These are phyloP conservation scores for Kwoniella sp. DNA, from an alignment of 768 basidiomycete genomes.

Conservation along the genomic window DNA sequence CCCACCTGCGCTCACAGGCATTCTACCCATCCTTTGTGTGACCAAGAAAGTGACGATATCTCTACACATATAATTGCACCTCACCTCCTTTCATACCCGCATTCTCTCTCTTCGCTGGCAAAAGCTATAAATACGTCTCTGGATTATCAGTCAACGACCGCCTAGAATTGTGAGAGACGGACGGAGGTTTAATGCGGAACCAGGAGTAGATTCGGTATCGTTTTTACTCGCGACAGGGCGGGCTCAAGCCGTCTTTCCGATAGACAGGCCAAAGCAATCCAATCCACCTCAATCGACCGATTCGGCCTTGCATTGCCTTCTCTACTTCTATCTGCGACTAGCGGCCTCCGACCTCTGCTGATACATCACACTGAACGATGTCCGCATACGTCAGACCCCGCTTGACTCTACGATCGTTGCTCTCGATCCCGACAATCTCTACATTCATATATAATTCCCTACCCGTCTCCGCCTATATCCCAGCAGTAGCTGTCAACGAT, in stretches of 20 bases:
- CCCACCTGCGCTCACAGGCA: not conserved
- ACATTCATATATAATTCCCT: conserved; percentile 28
- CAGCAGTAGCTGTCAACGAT: conserved; percentile 71
- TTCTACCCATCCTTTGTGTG: not conserved
- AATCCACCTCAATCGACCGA: too few relatives aligned
- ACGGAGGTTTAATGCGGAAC: not conserved
- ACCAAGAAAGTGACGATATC: too few relatives aligned
- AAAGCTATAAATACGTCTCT: too few relatives aligned
- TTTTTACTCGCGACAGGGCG: not conserved
- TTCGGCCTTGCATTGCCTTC: too few relatives aligned
- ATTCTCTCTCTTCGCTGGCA: too few relatives aligned
- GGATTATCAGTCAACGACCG: not conserved
- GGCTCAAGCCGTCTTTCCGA: not conserved
- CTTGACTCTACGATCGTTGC: not conserved
- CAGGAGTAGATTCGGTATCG: not conserved
- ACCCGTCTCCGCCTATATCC: conserved; percentile 63
- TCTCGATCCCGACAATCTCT: conserved; percentile 33
- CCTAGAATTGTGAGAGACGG: not conserved
- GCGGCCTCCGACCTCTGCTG: not conserved
- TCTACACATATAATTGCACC: not conserved
- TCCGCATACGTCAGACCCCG: not conserved
- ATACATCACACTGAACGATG: not conserved
- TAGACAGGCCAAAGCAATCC: not conserved
- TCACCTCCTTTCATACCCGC: not conserved
- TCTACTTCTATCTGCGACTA: too few relatives aligned